Percentiles rank a stretch among this genome's conserved stretches.
Conservation (phyloP, 257 asterid species). For the Dorcoceras hygrometricum region DNA sequence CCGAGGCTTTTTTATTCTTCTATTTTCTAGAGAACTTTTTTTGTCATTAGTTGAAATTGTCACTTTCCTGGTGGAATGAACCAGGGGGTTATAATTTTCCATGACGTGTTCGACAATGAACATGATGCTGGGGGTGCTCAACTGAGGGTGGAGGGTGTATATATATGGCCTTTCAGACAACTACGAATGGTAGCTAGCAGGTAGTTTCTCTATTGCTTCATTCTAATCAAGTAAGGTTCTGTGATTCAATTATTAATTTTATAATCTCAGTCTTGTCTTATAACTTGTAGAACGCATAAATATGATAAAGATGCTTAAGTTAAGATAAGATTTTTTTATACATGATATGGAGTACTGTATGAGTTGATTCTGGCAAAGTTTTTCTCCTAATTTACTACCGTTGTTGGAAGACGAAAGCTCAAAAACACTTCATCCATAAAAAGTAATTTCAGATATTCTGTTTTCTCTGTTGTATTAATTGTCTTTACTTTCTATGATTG, state of each 20-base stretch:
- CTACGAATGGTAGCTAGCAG: constrained; percentile 92
- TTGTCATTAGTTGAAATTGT: constrained; percentile 16
- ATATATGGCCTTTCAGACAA: constrained; percentile 99
- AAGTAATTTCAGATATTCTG: neutral
- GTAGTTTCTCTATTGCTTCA: constrained; percentile 34
- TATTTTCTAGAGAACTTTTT: neutral
- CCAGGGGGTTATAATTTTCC: constrained; percentile 91
- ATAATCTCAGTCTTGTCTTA: constrained; percentile 13
- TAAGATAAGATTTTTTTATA: neutral
- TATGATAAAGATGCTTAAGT: constrained; percentile 4
- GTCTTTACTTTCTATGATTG: neutral
- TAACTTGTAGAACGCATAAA: neutral
- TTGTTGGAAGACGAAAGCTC: neutral
- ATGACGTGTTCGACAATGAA: constrained; percentile 81
- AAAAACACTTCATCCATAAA: neutral
- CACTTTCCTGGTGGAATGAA: constrained; percentile 24
- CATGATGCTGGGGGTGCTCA: constrained; percentile 72
- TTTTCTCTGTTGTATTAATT: constrained; percentile 10
- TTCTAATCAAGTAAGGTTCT: constrained; percentile 1
- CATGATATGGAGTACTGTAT: neutral
- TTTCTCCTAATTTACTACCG: neutral
- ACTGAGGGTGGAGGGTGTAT: constrained; percentile 92
- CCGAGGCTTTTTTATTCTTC: neutral
- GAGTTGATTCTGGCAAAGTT: too few species aligned
- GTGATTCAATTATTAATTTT: neutral